Base-by-base conservation (phyloP, 371 early-diverging fungal species). In the Mucor irregularis region DNA sequence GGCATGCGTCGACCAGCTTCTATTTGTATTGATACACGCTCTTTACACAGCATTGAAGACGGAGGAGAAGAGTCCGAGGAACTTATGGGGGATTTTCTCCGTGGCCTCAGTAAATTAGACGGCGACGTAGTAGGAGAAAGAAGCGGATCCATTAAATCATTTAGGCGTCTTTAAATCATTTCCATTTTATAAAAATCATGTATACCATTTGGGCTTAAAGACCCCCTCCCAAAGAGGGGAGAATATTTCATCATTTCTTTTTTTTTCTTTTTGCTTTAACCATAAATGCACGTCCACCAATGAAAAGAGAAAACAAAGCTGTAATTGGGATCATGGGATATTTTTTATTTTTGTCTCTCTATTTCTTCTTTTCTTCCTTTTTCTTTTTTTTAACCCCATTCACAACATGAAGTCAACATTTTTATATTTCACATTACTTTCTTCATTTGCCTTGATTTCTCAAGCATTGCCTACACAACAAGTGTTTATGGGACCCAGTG, bases 121-220 rank as follows among this genome's bases (percentile, higher is more conserved):
- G 80, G 73, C 5, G 68, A 76, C 58, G 68, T 80, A 13, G 73
- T 74, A 8, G 75, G 80, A 17, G 73, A 62, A 50, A 69, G 73
- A 24, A 58, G 62, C 10, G 79, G 76, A 17, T 46, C 60, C 5
- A 62, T 66, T 25, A 62, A 69, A 39, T 58, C 63, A 2, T 67
- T 56, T 39, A 49, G 35, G 37, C 35, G 35, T 14, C 31, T 31
- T 31, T 48, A 48, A 48, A 31, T 3, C 11, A 31, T 31, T 7
- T 31, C 5, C 31, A 31, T 31, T n/a, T n/a, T n/a, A n/a, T n/a
- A n/a, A n/a, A n/a, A n/a, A n/a, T n/a, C n/a, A n/a, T n/a, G n/a
- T n/a, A n/a, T n/a, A n/a, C n/a, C n/a, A n/a, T n/a, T n/a, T n/a
- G n/a, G n/a, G n/a, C n/a, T n/a, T n/a, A n/a, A n/a, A n/a, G n/a